Evolutionary conservation across 805 yeast genomes (phyloP).

Genomic region (Starmerella davenportii): DNA sequence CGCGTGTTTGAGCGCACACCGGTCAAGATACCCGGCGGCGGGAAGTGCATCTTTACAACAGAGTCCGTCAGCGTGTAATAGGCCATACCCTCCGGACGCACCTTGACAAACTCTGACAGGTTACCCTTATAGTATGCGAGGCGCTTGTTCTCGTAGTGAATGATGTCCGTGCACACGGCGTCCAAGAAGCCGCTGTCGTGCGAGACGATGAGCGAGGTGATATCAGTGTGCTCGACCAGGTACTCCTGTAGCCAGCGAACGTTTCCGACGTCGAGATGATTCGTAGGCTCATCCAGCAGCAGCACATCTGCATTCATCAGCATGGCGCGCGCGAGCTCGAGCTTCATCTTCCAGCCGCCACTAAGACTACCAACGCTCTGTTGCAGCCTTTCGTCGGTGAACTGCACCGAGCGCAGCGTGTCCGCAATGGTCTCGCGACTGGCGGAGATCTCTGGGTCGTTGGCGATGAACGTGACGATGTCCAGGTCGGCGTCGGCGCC

Average conservation of each 20-base stretch:
- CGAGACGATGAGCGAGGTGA: slow-evolving; percentile 88
- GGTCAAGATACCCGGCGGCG: slow-evolving; percentile 93
- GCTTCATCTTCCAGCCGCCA: slow-evolving; percentile 99
- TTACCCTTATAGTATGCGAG: slow-evolving; percentile 93
- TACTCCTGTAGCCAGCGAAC: slow-evolving; percentile 91
- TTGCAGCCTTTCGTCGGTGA: slow-evolving; percentile 79
- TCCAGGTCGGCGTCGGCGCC: slow-evolving; percentile 87
- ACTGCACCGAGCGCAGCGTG: slow-evolving; percentile 79
- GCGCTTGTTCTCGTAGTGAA: slow-evolving; percentile 89
- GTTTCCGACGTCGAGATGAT: slow-evolving; percentile 91
- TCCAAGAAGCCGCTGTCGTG: slow-evolving; percentile 96
- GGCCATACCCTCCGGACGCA: slow-evolving; percentile 89
- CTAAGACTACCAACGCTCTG: slow-evolving; percentile 94
- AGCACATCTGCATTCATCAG: slow-evolving; percentile 94
- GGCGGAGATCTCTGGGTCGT: slow-evolving; percentile 66
- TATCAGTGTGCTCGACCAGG: slow-evolving; percentile 58
- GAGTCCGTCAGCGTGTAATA: slow-evolving; percentile 87
- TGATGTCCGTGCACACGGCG: slow-evolving; percentile 87
- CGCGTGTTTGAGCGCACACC: slow-evolving; percentile 92
- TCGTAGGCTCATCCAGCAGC: slow-evolving; percentile 98
- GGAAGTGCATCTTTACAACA: slow-evolving; percentile 91
- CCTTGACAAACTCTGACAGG: slow-evolving; percentile 75
- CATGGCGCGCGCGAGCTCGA: slow-evolving; percentile 98
- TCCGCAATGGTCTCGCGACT: slow-evolving; percentile 51
- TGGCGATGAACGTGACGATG: slow-evolving; percentile 68